phyloP scores from a whole-genome alignment of 495 filamentous ascomycete species.

The Aspergillus sparsus region DNA sequence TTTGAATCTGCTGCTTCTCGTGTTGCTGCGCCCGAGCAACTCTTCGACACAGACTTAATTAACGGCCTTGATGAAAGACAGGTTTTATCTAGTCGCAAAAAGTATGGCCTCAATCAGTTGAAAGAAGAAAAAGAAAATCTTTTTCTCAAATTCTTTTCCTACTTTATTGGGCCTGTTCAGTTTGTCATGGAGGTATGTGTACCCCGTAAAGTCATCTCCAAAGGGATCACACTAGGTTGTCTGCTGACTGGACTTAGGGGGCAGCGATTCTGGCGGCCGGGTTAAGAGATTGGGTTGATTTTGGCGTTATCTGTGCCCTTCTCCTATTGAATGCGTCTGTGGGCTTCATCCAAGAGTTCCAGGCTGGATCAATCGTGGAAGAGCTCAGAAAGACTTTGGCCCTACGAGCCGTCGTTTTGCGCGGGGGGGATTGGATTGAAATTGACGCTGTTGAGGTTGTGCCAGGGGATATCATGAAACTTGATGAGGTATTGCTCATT shows the following conservation, averaged over 20 bases:
- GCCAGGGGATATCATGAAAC: slow-evolving; percentile 83
- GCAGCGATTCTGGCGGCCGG: slow-evolving; percentile 75
- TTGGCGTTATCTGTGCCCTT: slow-evolving; percentile 75
- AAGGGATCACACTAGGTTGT: slow-evolving; percentile 1
- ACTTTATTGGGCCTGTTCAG: slow-evolving; percentile 89
- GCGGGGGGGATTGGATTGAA: slow-evolving; percentile 70
- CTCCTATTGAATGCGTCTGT: slow-evolving; percentile 79
- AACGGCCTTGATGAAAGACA: slow-evolving; percentile 71
- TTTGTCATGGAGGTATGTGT: slow-evolving; percentile 86
- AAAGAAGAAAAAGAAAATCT: slow-evolving; percentile 85
- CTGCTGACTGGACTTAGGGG: slow-evolving; percentile 43
- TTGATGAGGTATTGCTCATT: slow-evolving; percentile 64
- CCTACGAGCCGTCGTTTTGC: slow-evolving; percentile 79
- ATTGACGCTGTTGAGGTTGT: slow-evolving; percentile 78
- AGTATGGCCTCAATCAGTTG: slow-evolving; percentile 85
- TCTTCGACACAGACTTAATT: slow-evolving; percentile 70
- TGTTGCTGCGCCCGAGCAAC: slow-evolving; percentile 56
- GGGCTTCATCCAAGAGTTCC: slow-evolving; percentile 86
- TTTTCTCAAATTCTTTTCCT: slow-evolving; percentile 79
- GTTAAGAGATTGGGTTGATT: slow-evolving; percentile 76
- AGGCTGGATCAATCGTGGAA: slow-evolving; percentile 89
- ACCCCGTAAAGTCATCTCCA: background rate
- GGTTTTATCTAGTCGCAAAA: slow-evolving; percentile 67
- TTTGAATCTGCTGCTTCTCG: slow-evolving; percentile 38
- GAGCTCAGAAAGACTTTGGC: slow-evolving; percentile 88